A percentile compares a stretch with the other conserved stretches of the same genome.
These are phyloP conservation scores for Sophora flavescens DNA, from an alignment of 306 rosid genomes.

Conservation along the genomic window DNA sequence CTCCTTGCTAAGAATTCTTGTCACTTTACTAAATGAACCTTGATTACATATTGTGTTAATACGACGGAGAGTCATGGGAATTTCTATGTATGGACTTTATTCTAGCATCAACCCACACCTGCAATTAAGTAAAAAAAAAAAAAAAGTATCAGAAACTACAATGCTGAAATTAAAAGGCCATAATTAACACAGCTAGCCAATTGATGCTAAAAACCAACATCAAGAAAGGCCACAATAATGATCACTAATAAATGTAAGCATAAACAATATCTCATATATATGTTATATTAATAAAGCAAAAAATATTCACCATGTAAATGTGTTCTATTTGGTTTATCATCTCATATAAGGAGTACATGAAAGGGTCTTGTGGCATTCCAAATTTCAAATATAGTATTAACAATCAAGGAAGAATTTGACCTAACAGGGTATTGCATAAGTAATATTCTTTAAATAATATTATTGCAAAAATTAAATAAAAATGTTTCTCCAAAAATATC, in stretches of 20 bases:
- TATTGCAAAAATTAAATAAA: too few species aligned
- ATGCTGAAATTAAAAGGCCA: background rate
- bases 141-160: conserved; percentile 3
- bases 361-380: background rate
- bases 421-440: conserved; percentile 2
- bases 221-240: background rate
- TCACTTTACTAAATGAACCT: conserved; percentile 81
- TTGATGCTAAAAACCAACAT: background rate
- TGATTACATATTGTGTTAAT: conserved; percentile 75
- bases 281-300: background rate
- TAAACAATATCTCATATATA: background rate
- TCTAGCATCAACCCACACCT: conserved; percentile 86
- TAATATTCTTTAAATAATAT: too few species aligned
- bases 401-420: conserved; percentile 10
- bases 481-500: too few species aligned
- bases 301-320: conserved; percentile 23
- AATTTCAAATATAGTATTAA: background rate
- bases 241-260: conserved; percentile 15
- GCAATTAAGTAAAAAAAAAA: conserved; percentile 21
- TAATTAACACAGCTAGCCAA: background rate
- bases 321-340: conserved; percentile 33
- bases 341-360: conserved; percentile 15
- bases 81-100: conserved; percentile 79
- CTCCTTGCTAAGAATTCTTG: conserved; percentile 67
- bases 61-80: conserved; percentile 71